phyloP scores from a whole-genome alignment of 2,329 filamentous ascomycete genomes.

The Lecanosticta acicola region DNA sequence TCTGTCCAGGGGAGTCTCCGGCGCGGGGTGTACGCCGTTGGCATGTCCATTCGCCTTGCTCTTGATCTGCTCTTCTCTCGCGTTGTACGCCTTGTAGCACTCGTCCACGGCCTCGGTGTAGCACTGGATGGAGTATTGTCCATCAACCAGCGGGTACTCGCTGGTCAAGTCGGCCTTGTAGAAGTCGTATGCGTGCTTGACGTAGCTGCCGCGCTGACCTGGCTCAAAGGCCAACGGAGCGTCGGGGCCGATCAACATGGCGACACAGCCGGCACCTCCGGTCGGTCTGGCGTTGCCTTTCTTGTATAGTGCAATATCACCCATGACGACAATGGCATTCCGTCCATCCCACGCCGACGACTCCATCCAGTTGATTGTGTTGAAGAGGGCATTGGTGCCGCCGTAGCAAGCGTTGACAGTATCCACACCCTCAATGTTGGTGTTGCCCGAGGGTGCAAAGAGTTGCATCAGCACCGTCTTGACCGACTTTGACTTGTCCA shows the following conservation, averaged over 20 bases:
- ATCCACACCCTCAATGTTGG: slow-evolving; percentile 50
- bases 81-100: slow-evolving; percentile 52
- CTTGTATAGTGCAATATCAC: slow-evolving; percentile 52
- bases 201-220: slow-evolving; percentile 47
- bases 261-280: slow-evolving; percentile 49
- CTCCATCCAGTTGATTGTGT: slow-evolving; percentile 50
- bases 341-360: slow-evolving; percentile 51
- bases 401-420: slow-evolving; percentile 52
- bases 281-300: slow-evolving; percentile 50
- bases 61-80: slow-evolving; percentile 44
- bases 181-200: slow-evolving; percentile 50
- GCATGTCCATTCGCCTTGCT: slow-evolving; percentile 37
- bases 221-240: slow-evolving; percentile 48
- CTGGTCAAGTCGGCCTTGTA: slow-evolving; percentile 52
- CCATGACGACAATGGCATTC: slow-evolving; percentile 48
- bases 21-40: slow-evolving; percentile 36
- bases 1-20: slow-evolving; percentile 45
- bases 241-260: slow-evolving; percentile 49
- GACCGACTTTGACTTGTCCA: slow-evolving; percentile 53
- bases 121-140: slow-evolving; percentile 49
- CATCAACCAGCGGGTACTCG: slow-evolving; percentile 51
- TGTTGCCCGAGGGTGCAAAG: slow-evolving; percentile 48
- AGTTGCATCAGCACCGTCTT: slow-evolving; percentile 52
- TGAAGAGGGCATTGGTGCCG: slow-evolving; percentile 51
- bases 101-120: slow-evolving; percentile 49